Conservation (phyloP, 208 protist genomes). For the Leishmania guyanensis region DNA sequence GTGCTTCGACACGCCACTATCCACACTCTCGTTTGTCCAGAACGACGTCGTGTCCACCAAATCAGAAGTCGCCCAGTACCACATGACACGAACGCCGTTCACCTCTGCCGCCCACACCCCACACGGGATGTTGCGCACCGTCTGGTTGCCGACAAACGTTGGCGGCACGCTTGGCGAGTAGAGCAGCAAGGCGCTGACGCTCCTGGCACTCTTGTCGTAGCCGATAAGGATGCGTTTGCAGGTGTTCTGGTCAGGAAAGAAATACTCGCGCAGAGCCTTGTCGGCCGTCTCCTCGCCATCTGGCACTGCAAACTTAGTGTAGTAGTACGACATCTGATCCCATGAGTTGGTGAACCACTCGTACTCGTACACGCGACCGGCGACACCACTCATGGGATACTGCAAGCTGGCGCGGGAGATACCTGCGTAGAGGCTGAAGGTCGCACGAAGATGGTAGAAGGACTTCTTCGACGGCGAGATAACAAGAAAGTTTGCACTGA, state of each 20-base stretch:
- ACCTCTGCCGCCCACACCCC: constrained; percentile 36
- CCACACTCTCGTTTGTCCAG: no score
- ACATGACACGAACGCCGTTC: constrained; percentile 36
- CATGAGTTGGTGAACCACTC: constrained; percentile 40
- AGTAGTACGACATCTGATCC: constrained; percentile 32
- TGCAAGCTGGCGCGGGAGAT: constrained; percentile 18
- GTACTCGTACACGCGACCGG: constrained; percentile 37
- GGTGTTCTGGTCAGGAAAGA: constrained; percentile 37
- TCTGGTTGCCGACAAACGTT: constrained; percentile 47
- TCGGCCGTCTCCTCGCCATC: constrained; percentile 13
- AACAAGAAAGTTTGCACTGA: constrained; percentile 43
- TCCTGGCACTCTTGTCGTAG: constrained; percentile 20
- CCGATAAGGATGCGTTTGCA: constrained; percentile 36
- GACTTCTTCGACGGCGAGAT: constrained; percentile 34
- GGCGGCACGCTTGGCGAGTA: constrained; percentile 11
- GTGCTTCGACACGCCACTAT: neutral
- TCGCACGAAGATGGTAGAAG: constrained; percentile 26
- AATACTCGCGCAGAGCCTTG: constrained; percentile 33
- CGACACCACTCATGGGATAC: constrained; percentile 21
- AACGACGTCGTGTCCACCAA: constrained; percentile 3
- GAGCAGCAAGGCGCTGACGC: constrained; percentile 27
- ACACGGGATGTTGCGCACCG: constrained; percentile 45
- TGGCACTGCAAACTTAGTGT: constrained; percentile 24
- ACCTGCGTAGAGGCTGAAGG: constrained; percentile 14
- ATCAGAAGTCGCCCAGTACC: constrained; percentile 39